A percentile compares a stretch with the other conserved stretches of the same genome.
phyloP scores from a whole-genome alignment of 768 basidiomycete genomes.

The Russula sp. region DNA sequence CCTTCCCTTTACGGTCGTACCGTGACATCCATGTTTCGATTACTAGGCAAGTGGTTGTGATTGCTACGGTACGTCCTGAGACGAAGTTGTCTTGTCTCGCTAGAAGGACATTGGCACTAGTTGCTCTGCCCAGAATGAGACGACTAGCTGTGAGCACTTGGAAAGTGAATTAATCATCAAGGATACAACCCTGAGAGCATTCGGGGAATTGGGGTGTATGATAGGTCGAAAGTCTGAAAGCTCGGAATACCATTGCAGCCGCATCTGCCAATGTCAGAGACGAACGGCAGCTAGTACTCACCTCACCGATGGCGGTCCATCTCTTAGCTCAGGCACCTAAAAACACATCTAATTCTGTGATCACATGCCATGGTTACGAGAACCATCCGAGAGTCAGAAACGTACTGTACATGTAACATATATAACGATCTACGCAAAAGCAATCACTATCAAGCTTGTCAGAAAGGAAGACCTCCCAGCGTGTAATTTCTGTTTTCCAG shows the following conservation, averaged over 20 bases:
- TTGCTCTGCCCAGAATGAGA: neutral
- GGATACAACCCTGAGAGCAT: neutral
- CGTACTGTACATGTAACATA: no score
- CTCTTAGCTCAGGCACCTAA: neutral
- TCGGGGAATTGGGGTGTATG: neutral
- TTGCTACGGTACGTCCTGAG: neutral
- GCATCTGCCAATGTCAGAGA: neutral
- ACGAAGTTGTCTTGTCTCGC: neutral
- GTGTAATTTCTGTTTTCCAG: no score
- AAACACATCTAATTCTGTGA: neutral
- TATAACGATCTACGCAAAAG: no score
- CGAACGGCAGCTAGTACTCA: neutral
- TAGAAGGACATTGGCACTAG: neutral
- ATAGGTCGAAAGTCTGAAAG: neutral
- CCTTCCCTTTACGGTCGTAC: no score
- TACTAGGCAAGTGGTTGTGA: neutral
- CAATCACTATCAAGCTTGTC: no score
- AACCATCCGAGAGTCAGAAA: no score
- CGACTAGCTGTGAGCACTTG: neutral
- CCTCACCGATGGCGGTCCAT: neutral
- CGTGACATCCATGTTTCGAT: no score
- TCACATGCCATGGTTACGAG: no score
- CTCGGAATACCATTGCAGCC: neutral
- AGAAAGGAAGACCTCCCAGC: no score
- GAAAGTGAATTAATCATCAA: neutral